These are phyloP conservation scores for Yamadazyma endophytica DNA, from an alignment of 805 yeast genomes.

Conservation along the genomic window DNA sequence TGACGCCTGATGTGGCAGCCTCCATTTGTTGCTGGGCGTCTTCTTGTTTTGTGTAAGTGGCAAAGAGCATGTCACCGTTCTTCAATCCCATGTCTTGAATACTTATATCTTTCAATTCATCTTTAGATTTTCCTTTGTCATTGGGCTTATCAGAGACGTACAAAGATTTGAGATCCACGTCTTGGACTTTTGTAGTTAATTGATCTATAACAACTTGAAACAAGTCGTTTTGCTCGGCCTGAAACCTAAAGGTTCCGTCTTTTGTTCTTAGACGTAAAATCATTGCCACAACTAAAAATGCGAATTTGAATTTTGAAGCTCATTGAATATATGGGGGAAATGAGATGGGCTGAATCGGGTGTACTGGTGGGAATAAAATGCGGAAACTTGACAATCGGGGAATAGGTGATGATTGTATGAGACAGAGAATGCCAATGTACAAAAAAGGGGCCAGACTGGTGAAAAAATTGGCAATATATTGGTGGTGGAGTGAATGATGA, in stretches of 20 bases:
- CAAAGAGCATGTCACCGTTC: constrained; percentile 57
- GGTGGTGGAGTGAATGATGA: no score
- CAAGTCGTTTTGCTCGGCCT: constrained; percentile 40
- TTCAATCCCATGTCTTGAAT: constrained; percentile 45
- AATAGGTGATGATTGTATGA: no score
- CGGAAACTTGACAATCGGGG: no score
- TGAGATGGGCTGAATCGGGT: no score
- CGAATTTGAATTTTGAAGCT: no score
- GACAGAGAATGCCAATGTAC: no score
- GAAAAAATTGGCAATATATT: no score
- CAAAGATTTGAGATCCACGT: constrained; percentile 19
- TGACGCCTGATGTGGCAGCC: background rate
- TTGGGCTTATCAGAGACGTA: constrained; percentile 44
- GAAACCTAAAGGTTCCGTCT: constrained; percentile 76
- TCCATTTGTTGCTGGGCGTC: background rate
- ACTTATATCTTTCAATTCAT: constrained; percentile 30
- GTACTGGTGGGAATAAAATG: no score
- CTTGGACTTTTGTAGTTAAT: constrained; percentile 23
- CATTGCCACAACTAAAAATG: no score
- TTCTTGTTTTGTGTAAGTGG: constrained; percentile 20
- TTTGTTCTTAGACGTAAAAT: constrained; percentile 73
- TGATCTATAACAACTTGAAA: constrained; percentile 44
- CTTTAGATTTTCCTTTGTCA: constrained; percentile 38
- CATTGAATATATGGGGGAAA: no score
- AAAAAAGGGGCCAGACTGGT: no score